These are phyloP conservation scores for Starmerella bombi DNA, from an alignment of 805 yeast species.

Conservation along the genomic window DNA sequence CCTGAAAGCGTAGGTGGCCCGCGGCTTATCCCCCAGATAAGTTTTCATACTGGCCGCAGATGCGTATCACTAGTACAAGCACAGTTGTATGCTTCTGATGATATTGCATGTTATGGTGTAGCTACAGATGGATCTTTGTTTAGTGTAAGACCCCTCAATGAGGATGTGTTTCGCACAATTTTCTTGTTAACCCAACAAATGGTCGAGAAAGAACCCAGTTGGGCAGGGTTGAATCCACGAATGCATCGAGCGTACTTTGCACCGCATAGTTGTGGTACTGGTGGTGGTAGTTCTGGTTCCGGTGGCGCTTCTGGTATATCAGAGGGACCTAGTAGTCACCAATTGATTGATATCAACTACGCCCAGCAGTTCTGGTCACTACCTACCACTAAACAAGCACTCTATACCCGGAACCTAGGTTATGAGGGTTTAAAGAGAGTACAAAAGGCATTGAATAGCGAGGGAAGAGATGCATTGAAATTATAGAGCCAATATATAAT, in stretches of 20 bases:
- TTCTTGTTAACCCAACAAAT: conserved; percentile 80
- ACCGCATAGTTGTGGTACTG: conserved; percentile 1
- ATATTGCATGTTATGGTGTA: conserved; percentile 49
- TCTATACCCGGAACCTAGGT: conserved; percentile 24
- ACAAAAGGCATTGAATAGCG: conserved; percentile 17
- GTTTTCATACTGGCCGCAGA: conserved; percentile 53
- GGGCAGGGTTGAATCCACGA: conserved; percentile 67
- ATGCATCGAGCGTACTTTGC: conserved; percentile 21
- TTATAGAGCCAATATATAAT: background rate
- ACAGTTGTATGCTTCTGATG: conserved; percentile 21
- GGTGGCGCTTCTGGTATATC: background rate
- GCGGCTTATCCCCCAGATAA: conserved; percentile 51
- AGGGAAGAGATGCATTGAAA: conserved; percentile 8
- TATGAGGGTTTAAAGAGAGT: conserved; percentile 23
- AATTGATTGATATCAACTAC: conserved; percentile 23
- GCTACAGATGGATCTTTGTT: conserved; percentile 70
- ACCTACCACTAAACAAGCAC: conserved; percentile 18
- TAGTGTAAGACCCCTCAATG: conserved; percentile 60
- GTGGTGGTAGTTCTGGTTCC: conserved; percentile 2
- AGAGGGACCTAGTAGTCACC: conserved; percentile 8
- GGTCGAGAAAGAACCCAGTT: conserved; percentile 58
- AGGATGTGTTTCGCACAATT: conserved; percentile 62
- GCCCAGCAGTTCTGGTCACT: conserved; percentile 23
- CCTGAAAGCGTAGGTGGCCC: conserved; percentile 72
- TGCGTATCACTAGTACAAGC: conserved; percentile 23